phyloP scores from a whole-genome alignment of 2,329 filamentous ascomycete genomes.

The Amauroascus verrucosus region DNA sequence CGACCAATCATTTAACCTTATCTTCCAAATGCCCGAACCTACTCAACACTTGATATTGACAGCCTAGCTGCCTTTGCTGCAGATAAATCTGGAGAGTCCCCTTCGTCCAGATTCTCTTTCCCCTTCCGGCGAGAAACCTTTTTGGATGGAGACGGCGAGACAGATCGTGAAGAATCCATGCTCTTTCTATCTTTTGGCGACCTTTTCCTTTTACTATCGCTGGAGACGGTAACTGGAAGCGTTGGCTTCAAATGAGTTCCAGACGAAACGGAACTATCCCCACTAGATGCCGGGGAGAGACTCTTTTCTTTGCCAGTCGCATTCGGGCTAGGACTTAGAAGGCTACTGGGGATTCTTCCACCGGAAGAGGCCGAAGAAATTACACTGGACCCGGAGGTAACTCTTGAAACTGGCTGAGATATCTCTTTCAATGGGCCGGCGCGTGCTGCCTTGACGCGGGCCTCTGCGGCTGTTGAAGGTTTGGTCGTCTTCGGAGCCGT shows the following conservation, averaged over 20 bases:
- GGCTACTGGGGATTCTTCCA: slow-evolving; percentile 19
- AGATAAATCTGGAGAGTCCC: neutral
- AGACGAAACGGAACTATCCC: slow-evolving; percentile 10
- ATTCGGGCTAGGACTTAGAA: slow-evolving; percentile 26
- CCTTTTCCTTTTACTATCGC: slow-evolving; percentile 22
- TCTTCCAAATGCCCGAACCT: neutral
- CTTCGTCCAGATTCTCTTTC: neutral
- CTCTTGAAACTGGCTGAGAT: slow-evolving; percentile 24
- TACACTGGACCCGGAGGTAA: slow-evolving; percentile 26
- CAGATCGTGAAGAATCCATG: neutral
- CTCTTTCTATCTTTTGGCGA: slow-evolving; percentile 14
- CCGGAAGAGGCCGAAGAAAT: slow-evolving; percentile 20
- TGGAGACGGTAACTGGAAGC: slow-evolving; percentile 17
- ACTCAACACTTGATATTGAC: slow-evolving; percentile 1
- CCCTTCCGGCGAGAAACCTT: slow-evolving; percentile 17
- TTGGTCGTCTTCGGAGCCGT: slow-evolving; percentile 18
- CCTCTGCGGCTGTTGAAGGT: neutral
- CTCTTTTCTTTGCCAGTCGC: slow-evolving; percentile 28
- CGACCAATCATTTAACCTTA: neutral
- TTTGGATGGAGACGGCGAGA: slow-evolving; percentile 16
- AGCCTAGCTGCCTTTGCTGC: neutral
- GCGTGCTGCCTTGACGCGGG: slow-evolving; percentile 13
- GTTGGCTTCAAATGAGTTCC: slow-evolving; percentile 11
- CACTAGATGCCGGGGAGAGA: slow-evolving; percentile 5
- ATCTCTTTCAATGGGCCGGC: slow-evolving; percentile 23